Evolutionary conservation across 2,329 filamentous ascomycete genomes (phyloP), one percentile per base, ranked within the genome.

Genomic region (Chrysoporthe cubensis): DNA sequence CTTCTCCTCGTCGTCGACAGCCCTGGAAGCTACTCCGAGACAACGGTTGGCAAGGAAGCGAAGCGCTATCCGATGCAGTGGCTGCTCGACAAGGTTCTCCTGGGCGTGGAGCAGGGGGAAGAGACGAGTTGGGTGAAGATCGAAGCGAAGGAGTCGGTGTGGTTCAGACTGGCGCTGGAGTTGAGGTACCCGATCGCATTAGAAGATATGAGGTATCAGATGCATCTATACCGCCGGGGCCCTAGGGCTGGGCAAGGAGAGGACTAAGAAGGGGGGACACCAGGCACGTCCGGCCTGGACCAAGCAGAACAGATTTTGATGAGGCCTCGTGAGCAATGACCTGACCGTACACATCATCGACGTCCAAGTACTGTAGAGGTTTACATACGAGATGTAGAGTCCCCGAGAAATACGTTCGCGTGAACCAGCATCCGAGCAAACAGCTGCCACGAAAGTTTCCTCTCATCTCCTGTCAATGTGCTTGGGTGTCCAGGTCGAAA

Each of bases 171-270:
- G 46, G 82, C 86, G 14, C 84, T 87, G 1, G 81, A 78, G 18
- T 79, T 97, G 71, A 82, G 84, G 52, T 98, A 97, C 80, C 91
- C 94, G 8, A 93, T 97, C 73, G 86, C 89, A 63, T 80, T 98
- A 75, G 95, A 98, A 81, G 93, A 97, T 76, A 97, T 97, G 94
- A 88, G 94, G 59, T 97, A 95, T 78, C 95, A 98, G 79, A 84
- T 97, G 73, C 94, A 97, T 81, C 76, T 97, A 18, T 98, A 97
- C 72, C 80, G 81, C 18, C 46, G 57, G 37, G 78, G 76, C 52
- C 69, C 7, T 21, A n/a, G 48, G 13, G 2, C n/a, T 11, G 50
- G 44, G 21, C 18, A 52, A 69, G 13, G 8, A 57, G 57, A 62
- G 7, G 21, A 44, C n/a, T 58, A 52, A 50, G 43, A 14, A 26